Evolutionary conservation across 2,329 filamentous ascomycete genomes (phyloP).

Genomic region (Sporothrix schenckii): DNA sequence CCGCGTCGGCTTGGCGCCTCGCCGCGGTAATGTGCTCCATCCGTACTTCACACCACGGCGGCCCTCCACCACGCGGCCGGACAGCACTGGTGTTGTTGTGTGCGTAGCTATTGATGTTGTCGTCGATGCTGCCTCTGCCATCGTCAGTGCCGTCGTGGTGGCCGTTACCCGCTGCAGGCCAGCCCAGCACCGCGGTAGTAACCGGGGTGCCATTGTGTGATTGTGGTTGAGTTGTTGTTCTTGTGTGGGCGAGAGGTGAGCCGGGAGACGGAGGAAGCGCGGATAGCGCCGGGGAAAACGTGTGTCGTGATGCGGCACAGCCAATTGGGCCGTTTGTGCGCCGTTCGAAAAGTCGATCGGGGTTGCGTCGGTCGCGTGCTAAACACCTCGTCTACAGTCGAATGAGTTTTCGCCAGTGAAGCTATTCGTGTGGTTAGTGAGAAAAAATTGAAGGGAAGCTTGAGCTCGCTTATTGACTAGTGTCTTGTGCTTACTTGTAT

Average conservation of each 20-base stretch:
- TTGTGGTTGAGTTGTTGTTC: slow-evolving; percentile 1
- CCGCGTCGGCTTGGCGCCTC: slow-evolving; percentile 56
- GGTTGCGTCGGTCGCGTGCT: slow-evolving; percentile 8
- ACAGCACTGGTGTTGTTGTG: neutral
- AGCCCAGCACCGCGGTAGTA: slow-evolving; percentile 42
- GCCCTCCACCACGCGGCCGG: slow-evolving; percentile 30
- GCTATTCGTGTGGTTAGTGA: slow-evolving; percentile 22
- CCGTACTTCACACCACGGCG: slow-evolving; percentile 60
- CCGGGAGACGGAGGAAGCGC: neutral
- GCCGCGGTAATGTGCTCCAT: slow-evolving; percentile 57
- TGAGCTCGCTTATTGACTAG: slow-evolving; percentile 24
- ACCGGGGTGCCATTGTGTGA: slow-evolving; percentile 42
- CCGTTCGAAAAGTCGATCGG: slow-evolving; percentile 1
- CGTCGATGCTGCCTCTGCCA: slow-evolving; percentile 4
- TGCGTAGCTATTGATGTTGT: slow-evolving; percentile 6
- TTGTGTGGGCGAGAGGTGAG: neutral
- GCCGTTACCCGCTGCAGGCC: slow-evolving; percentile 32
- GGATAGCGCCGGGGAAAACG: neutral
- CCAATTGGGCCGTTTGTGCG: slow-evolving; percentile 21
- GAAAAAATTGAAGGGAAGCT: slow-evolving; percentile 29
- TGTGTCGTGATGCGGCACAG: neutral
- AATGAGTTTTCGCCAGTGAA: slow-evolving; percentile 20
- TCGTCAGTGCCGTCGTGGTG: slow-evolving; percentile 10
- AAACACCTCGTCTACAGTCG: slow-evolving; percentile 13
- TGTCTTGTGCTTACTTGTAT: neutral